Base-by-base conservation (phyloP, 306 rosid genomes). In the Pueraria montana region DNA sequence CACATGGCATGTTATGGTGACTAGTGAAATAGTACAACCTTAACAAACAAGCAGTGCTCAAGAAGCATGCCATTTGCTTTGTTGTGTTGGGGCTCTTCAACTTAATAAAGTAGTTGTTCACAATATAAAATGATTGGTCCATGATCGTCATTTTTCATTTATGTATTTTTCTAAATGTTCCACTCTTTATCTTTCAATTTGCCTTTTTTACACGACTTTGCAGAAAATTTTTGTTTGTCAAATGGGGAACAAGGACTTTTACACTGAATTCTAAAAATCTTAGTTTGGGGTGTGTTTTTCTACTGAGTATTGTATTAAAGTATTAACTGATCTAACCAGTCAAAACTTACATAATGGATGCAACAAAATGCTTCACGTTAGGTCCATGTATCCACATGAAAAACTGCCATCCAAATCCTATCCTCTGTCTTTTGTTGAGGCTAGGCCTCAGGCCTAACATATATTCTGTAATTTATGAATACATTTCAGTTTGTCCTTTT, bases 21-120 rank as follows among this genome's bases (percentile, higher is more conserved):
- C 48, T 42, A 69, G 38, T 53, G 70, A 79, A 78, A 38, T 4
- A 34, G 18, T 49, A 32, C 66, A 78, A 48, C 73, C 40, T 4
- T 24, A 45, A 48, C 43, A 40, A 68, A 52, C 20, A 53, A 79
- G 46, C 52, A 53, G 30, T 32, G 3, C 18, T 48, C 42, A 50
- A 65, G 71, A 43, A 43, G 63, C 62, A 71, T 58, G 72, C 42
- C 52, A 30, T 83, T 43, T 12, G 77, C 46, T 68, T 82, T 48
- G 21, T 36, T 56, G 72, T 43, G n/a, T 55, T 72, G 50, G 16
- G 46, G 34, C 34, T 30, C 34, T 30, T 30, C 52, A 8, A 21
- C 79, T 70, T 17, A 13, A 34, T 20, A 63, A 36, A 40, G 12
- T 8, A 5, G 11, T 30, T 30, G 34, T 30, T 30, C 34, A 30